Evolutionary conservation across 106 monocot species (phyloP).

Genomic region (Allium sativum): DNA sequence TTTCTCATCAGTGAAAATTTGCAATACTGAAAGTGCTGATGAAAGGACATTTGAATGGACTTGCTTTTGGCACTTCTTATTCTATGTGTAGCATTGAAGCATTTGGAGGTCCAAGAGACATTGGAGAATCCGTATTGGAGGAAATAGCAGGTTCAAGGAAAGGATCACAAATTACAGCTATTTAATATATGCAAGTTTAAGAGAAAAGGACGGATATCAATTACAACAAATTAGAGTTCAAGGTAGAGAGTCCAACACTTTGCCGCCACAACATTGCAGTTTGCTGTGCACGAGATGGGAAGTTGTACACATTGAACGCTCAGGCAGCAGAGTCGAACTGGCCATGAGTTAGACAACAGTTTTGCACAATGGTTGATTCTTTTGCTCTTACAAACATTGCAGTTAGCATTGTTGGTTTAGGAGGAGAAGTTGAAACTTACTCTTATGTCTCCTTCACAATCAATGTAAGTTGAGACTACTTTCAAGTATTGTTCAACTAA

Average conservation of each 20-base stretch:
- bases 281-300: slow-evolving; percentile 37
- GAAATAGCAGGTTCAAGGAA: slow-evolving; percentile 37
- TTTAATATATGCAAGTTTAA: slow-evolving; percentile 40
- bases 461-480: too few relatives aligned
- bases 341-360: slow-evolving; percentile 30
- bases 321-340: slow-evolving; percentile 76
- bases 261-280: slow-evolving; percentile 72
- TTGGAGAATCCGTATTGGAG: slow-evolving; percentile 63
- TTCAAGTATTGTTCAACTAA: too few relatives aligned
- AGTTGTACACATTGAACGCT: slow-evolving; percentile 75
- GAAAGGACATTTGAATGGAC: too few relatives aligned
- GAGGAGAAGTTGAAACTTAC: too few relatives aligned
- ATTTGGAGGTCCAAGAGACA: too few relatives aligned
- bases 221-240: slow-evolving; percentile 76
- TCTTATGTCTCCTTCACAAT: too few relatives aligned
- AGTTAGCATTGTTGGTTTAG: too few relatives aligned
- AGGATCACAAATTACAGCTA: slow-evolving; percentile 35
- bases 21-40: too few relatives aligned
- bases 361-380: slow-evolving; percentile 60
- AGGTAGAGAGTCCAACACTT: slow-evolving; percentile 52
- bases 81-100: too few relatives aligned
- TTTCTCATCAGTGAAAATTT: too few relatives aligned
- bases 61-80: too few relatives aligned
- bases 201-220: slow-evolving; percentile 36
- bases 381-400: slow-evolving; percentile 58